Base-by-base conservation (phyloP, 2,329 filamentous ascomycete species). In the Exophiala sp. region DNA sequence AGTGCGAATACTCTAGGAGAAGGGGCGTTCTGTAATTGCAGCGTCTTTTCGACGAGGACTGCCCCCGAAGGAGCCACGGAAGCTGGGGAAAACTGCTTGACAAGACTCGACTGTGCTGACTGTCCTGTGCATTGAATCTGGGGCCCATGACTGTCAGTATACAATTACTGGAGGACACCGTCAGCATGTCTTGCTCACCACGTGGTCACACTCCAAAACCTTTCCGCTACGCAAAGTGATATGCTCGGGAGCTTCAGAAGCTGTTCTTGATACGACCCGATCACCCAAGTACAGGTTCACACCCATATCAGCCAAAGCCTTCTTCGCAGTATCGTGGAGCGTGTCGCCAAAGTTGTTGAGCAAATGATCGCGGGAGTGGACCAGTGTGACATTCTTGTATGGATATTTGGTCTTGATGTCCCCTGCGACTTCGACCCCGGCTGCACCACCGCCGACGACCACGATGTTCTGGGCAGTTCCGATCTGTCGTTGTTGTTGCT, bases 91-190 rank as follows among this genome's bases (percentile, higher is more conserved):
- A 79, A 61, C 1, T 64, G 55, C 2, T 65, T 53, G 4, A 83
- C 48, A 10, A 83, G 59, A 0, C 65, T 61, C 0, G 79, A 79
- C n/a, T 75, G 73, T 0, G 81, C 79, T 16, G 65, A 71, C 60
- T 83, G 80, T 1, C 82, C 81, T 0, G 74, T 78, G 52, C 80
- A 82, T 46, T 76, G 74, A 46, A 83, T 72, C 77, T 81, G 51
- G 5, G 8, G 13, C 37, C 46, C 13, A n/a, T 37, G 37, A 22
- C 35, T 32, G 18, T 34, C 22, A 21, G 11, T 34, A n/a, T n/a
- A n/a, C n/a, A n/a, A n/a, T n/a, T n/a, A n/a, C n/a, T 30, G 29
- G 16, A 37, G 9, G 23, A 18, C 37, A 27, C 13, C 9, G 22
- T 24, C 13, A 14, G 22, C 10, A 32, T 14, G n/a, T 18, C 16